Evolutionary conservation across 331 rosid genomes (phyloP), one percentile per base, ranked within the genome.

Genomic region (Quercus tomentella): DNA sequence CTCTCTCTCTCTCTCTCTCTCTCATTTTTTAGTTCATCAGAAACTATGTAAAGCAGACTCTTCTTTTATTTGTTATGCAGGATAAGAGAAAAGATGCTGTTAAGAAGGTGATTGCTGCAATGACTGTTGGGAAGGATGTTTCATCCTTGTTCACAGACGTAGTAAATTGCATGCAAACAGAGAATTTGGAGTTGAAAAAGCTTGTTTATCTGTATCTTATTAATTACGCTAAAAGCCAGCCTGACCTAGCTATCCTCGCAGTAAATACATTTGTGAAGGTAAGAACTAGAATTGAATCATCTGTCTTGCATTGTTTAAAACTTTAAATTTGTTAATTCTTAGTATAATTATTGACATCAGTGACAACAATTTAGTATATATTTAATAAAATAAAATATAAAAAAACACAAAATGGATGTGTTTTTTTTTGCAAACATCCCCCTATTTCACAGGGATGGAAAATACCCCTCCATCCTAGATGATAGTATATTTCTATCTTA

Each of bases 231-330:
- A 96, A 96, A 87, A 96, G 99, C 84, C 99, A 96, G 88, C 99
- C 99, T 57, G 99, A 96, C 86, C 91, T 96, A 57, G 99, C 99
- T 4, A 96, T 96, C 35, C 99, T 96, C 11, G 99, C 98, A 0
- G 99, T 96, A n/a, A 96, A 96, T 86, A 96, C 99, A 63, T 96
- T 96, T 87, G 99, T 96, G 76, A 96, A 96, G 97, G 99, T 96
- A 88, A 87, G 78, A 65, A 33, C 79, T 81, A 62, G 76, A 81
- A 81, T 78, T 70, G 10, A 41, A 56, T 54, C 74, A 67, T 71
- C 58, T 72, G 28, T 76, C 69, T 55, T 52, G 37, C 72, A 65
- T 80, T 69, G 35, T 41, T 52, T 17, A 23, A 51, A 60, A 33
- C 41, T 41, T 52, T 12, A 30, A 51, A 66, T 49, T 52, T 0